Conservation (phyloP, 257 asterid species). For the Ballota nigra region DNA sequence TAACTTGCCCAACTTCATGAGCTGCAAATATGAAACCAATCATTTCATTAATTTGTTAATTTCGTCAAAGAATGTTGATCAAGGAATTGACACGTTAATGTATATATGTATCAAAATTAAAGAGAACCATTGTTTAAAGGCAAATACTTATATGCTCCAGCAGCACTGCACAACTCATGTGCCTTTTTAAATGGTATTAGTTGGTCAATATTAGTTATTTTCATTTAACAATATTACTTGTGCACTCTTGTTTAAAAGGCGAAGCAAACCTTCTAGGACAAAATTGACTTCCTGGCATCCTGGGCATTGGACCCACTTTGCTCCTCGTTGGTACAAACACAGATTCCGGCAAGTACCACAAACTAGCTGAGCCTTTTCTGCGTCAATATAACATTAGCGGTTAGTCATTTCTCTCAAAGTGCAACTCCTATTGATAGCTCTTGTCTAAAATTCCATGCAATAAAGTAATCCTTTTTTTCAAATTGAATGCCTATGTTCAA, state of each 20-base stretch:
- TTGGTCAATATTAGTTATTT: no score
- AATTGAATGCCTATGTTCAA: background rate
- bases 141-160: no score
- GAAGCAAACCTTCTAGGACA: constrained; percentile 73
- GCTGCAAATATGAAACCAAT: constrained; percentile 34
- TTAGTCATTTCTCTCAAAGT: background rate
- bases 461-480: background rate
- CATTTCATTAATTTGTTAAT: background rate
- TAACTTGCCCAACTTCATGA: constrained; percentile 83
- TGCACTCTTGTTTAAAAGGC: background rate
- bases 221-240: no score
- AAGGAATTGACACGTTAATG: background rate
- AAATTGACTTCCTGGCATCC: constrained; percentile 79
- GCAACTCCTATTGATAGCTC: background rate
- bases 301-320: constrained; percentile 74
- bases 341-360: constrained; percentile 85
- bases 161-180: no score
- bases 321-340: constrained; percentile 74
- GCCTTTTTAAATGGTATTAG: no score
- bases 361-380: constrained; percentile 82
- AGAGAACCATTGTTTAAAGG: background rate
- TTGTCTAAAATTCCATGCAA: background rate
- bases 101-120: background rate
- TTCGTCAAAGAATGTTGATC: background rate
- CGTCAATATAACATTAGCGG: constrained; percentile 28